Base-by-base conservation (phyloP, 78 protist genomes). In the Cavenderia fasciculata region DNA sequence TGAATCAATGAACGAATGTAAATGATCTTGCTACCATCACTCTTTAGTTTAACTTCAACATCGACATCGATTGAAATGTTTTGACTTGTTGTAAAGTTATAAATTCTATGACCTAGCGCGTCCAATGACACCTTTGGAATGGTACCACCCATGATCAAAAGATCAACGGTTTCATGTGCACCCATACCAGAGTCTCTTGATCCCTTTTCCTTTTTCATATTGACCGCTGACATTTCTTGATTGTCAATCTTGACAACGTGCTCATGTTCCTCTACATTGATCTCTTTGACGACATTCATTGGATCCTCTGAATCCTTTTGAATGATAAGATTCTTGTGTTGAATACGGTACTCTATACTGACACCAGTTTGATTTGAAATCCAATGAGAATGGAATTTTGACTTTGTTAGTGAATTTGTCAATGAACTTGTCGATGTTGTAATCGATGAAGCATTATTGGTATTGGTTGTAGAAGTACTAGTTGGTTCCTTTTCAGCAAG, bases 361-460 rank as follows among this genome's bases (percentile, higher is more conserved):
- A 34, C 18, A 34, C 90, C 90, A 12, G 90, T 82, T 31, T 56
- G 66, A 56, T 82, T 82, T 41, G 46, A 36, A 44, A 82, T 52
- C 90, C 90, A 82, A 68, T 82, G 90, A 40, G 90, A 82, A 69
- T 82, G 90, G 56, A 65, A 82, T 1, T 69, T 46, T n/a, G n/a
- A n/a, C n/a, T n/a, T n/a, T n/a, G n/a, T n/a, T n/a, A n/a, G n/a
- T n/a, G n/a, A n/a, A 23, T 36, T 44, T 14, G 12, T 12, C 23
- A 41, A 41, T 23, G 7, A 21, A 11, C 7, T 44, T 4, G 52
- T 49, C 5, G 62, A 56, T 6, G 43, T 47, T 18, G 54, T 18
- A 14, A 49, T 12, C 27, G 14, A 14, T n/a, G n/a, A n/a, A 68
- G 59, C 19, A 66, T 27, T 23, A 29, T 29, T 46, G 46, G 27